Percentiles rank a stretch among this genome's conserved stretches.
Conservation (phyloP, 495 filamentous ascomycete genomes). For the Penicillium lagena region DNA sequence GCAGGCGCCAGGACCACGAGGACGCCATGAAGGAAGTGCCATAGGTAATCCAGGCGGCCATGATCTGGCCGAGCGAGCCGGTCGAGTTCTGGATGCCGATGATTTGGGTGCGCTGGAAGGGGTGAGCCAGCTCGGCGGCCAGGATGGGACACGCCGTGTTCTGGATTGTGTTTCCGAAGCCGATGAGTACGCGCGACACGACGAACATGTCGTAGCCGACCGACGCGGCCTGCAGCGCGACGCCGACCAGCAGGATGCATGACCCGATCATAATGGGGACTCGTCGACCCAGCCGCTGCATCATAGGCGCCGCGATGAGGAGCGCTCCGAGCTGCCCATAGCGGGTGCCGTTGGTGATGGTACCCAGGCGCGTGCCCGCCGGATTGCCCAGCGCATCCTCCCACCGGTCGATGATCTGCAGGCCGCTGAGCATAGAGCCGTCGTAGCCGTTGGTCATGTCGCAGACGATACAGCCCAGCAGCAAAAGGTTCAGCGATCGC, state of each 20-base stretch:
- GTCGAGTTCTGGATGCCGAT: constrained; percentile 63
- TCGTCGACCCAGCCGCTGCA: constrained; percentile 44
- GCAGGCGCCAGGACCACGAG: constrained; percentile 62
- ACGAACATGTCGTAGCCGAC: constrained; percentile 51
- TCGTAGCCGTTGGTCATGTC: too few relatives aligned
- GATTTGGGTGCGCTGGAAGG: constrained; percentile 58
- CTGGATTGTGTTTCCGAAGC: constrained; percentile 58
- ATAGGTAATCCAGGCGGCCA: constrained; percentile 50
- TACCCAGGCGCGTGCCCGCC: too few relatives aligned
- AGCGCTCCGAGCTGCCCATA: too few relatives aligned
- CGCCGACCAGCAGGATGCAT: constrained; percentile 50
- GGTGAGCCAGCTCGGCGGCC: constrained; percentile 61
- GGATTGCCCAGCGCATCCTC: too few relatives aligned
- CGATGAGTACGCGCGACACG: constrained; percentile 57
- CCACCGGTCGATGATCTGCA: too few relatives aligned
- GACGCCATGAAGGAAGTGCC: constrained; percentile 49
- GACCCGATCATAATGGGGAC: constrained; percentile 57
- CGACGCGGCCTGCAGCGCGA: constrained; percentile 40
- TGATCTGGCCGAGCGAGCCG: constrained; percentile 57
- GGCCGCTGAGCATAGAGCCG: too few relatives aligned
- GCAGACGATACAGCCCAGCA: too few relatives aligned
- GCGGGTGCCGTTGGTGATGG: too few relatives aligned
- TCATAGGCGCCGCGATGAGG: too few relatives aligned
- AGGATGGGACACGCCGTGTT: constrained; percentile 58
- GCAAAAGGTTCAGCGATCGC: too few relatives aligned